A percentile compares a stretch with the other conserved stretches of the same genome.
These are phyloP conservation scores for Acorus gramineus DNA, from an alignment of 106 monocot species.

Conservation along the genomic window DNA sequence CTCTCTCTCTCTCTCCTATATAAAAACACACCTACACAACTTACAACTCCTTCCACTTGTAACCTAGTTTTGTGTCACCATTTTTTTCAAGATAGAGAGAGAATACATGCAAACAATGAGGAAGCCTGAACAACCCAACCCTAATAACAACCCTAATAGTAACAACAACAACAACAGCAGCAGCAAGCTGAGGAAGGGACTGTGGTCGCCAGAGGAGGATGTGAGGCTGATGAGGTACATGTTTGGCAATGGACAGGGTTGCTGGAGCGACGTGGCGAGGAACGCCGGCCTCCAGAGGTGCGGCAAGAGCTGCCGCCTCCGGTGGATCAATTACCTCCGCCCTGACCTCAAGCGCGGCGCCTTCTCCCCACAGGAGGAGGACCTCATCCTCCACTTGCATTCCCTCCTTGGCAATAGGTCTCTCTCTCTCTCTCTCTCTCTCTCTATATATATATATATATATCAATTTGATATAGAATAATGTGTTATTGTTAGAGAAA, in stretches of 20 bases:
- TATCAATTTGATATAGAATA: background rate
- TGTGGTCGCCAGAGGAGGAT: conserved; percentile 75
- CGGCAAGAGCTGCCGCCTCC: conserved; percentile 73
- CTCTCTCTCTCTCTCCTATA: background rate
- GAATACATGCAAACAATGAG: conserved; percentile 24
- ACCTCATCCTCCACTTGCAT: conserved; percentile 56
- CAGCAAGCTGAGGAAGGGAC: conserved; percentile 49
- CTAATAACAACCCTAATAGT: background rate
- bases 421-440: background rate
- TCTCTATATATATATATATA: background rate
- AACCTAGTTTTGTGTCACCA: background rate
- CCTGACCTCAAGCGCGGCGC: conserved; percentile 73
- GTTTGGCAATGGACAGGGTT: conserved; percentile 49
- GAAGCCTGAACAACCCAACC: conserved; percentile 23
- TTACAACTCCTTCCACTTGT: background rate
- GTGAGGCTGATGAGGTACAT: conserved; percentile 61
- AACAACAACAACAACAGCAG: background rate
- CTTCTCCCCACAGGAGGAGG: conserved; percentile 51
- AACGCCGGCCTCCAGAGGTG: conserved; percentile 65
- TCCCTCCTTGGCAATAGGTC: conserved; percentile 70
- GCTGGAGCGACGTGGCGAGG: conserved; percentile 68
- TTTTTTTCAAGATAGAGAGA: no score
- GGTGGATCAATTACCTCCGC: conserved; percentile 64
- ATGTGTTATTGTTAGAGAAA: no score
- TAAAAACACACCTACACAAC: no score